Base-by-base conservation (phyloP, 225 moss, liverwort and hornwort species). In the Sphagnum contortum region DNA sequence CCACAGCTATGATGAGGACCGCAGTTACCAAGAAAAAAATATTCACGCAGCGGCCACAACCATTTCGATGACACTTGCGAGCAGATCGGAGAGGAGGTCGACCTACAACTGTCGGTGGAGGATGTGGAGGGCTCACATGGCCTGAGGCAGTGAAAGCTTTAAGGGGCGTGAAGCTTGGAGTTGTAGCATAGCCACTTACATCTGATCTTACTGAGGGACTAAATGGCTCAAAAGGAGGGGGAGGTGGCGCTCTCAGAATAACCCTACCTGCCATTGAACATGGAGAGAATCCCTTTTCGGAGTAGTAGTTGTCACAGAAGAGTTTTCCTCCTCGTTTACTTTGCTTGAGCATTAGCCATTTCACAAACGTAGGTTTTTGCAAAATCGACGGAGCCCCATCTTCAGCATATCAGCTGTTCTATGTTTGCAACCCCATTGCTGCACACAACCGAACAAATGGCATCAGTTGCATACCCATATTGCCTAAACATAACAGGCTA, bases 181-280 rank as follows among this genome's bases (percentile, higher is more conserved):
- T 29, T 1, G 29, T 76, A 57, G 74, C 76, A 70, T 74, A 76
- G 9, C 80, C 76, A 8, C 79, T 79, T 62, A 74, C 72, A 48
- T 74, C 77, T 5, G 83, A 83, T 47, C 83, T 69, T 65, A 74
- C 83, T 3, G 83, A 80, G 3, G 83, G 83, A 8, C 83, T 83
- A 9, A 77, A 60, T 1, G 83, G 83, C 8, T 80, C 79, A 2
- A 67, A 70, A 46, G 80, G 79, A 69, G 79, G 74, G 3, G 74
- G 29, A 64, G 29, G 29, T 29, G 67, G 74, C 12, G 59, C 3
- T 2, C 71, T 63, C 3, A 79, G 83, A 59, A 79, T 79, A 48
- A 83, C 69, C 11, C 83, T 72, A 13, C 72, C 79, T 48, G 70
- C 77, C 57, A 71, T 61, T 56, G 68, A 74, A 29, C 29, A 29